phyloP scores from a whole-genome alignment of 371 early-diverging fungal genomes.

The Catenaria anguillulae region DNA sequence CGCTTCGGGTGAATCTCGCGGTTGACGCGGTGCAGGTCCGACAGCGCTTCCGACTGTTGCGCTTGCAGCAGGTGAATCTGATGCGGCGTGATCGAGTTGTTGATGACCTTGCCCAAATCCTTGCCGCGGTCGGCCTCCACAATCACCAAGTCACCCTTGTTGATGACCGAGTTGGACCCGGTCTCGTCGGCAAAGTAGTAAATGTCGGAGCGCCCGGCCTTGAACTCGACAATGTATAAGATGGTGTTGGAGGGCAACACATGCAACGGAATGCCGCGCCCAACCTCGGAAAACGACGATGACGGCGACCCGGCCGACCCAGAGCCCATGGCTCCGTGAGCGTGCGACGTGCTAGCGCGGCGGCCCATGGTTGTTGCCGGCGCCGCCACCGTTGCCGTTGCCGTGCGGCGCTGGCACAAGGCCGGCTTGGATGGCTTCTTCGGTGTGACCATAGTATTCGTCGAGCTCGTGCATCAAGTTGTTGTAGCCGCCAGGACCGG shows the following conservation, averaged over 20 bases:
- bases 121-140: slow-evolving; percentile 94
- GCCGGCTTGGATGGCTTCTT: too few relatives aligned
- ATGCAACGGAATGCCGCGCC: slow-evolving; percentile 4
- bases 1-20: slow-evolving; percentile 67
- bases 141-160: slow-evolving; percentile 64
- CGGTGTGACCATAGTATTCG: background rate
- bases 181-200: slow-evolving; percentile 45
- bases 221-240: slow-evolving; percentile 69
- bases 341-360: background rate
- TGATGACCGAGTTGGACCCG: slow-evolving; percentile 22
- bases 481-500: background rate
- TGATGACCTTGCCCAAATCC: slow-evolving; percentile 75
- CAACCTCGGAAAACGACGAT: background rate
- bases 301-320: background rate
- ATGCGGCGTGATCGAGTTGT: slow-evolving; percentile 35
- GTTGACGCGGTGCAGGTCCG: slow-evolving; percentile 7
- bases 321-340: background rate
- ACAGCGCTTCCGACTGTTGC: slow-evolving; percentile 18
- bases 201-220: slow-evolving; percentile 67
- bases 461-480: background rate
- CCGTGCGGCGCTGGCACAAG: background rate
- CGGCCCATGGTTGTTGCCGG: too few relatives aligned
- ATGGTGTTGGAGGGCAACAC: slow-evolving; percentile 28
- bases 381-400: too few relatives aligned
- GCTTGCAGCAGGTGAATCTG: slow-evolving; percentile 40